These are phyloP conservation scores for Pseudohyphozyma bogoriensis DNA, from an alignment of 768 basidiomycete species.

Conservation along the genomic window DNA sequence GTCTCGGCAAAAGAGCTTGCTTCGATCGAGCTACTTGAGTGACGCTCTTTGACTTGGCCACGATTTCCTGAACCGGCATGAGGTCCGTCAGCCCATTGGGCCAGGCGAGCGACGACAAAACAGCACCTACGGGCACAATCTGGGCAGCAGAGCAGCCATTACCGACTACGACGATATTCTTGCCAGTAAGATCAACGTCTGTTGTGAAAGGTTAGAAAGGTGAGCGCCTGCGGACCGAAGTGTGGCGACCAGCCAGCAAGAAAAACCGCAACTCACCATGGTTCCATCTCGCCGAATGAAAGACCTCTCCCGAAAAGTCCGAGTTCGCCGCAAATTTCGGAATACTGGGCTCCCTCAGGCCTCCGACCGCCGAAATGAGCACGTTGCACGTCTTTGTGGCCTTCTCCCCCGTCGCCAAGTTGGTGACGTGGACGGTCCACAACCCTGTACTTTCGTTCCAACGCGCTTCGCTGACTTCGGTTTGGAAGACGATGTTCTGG, in stretches of 20 bases:
- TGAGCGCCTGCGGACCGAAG: no score
- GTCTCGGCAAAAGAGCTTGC: conserved; percentile 25
- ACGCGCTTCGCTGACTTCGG: conserved; percentile 13
- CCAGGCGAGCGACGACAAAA: neutral
- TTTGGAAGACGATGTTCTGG: conserved; percentile 23
- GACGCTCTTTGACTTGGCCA: conserved; percentile 11
- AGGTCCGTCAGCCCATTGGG: neutral
- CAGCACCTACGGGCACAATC: conserved; percentile 19
- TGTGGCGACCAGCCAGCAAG: no score
- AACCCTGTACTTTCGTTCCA: conserved; percentile 16
- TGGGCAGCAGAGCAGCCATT: conserved; percentile 33
- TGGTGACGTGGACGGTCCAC: conserved; percentile 23
- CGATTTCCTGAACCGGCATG: neutral
- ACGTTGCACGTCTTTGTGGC: conserved; percentile 25
- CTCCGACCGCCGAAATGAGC: conserved; percentile 30
- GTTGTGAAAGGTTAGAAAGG: no score
- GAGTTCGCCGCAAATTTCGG: conserved; percentile 11
- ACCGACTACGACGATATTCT: conserved; percentile 32
- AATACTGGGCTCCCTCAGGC: conserved; percentile 14
- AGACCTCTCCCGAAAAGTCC: conserved; percentile 26
- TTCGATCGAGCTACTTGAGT: conserved; percentile 29
- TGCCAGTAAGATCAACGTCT: conserved; percentile 26
- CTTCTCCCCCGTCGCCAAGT: conserved; percentile 18
- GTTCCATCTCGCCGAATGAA: conserved; percentile 31
- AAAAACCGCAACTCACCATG: no score